Evolutionary conservation across 2,329 filamentous ascomycete species (phyloP), one percentile per base, ranked within the genome.

Genomic region (Monilinia vaccinii-corymbosi): DNA sequence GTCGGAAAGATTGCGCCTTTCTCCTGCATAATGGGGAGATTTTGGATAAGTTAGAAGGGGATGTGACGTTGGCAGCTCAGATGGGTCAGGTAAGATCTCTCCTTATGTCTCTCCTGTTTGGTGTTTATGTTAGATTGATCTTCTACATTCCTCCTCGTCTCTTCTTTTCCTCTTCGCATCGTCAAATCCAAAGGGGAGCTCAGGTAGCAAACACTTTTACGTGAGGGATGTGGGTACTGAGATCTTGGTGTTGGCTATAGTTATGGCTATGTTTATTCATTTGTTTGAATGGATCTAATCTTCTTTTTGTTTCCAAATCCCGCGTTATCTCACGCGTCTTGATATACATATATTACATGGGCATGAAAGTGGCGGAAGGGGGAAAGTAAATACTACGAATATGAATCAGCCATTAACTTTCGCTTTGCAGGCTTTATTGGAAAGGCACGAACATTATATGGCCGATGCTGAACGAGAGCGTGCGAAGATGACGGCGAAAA

Each of bases 381-480:
- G 31, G 8, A 45, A n/a, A n/a, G n/a, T 14, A 16, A 56, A 18
- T 32, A 31, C 18, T 38, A 23, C 28, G 25, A 60, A 56, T 36
- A 71, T 68, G 68, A 66, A 62, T 56, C 66, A 70, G 61, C 68
- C 80, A 76, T 88, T 95, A 75, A 95, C 85, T 57, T 88, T 84
- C 75, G 77, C 81, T 58, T 75, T 87, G 61, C 85, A 97, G 94
- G 91, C 91, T 62, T 81, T 99, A 60, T 84, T 99, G 46, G 85
- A 88, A 65, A 88, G 93, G 69, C 92, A 99, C 81, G 92, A 97
- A 78, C 85, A 89, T 62, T 97, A 96, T 75, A 93, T 97, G 81
- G 87, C 87, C 67, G 91, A 96, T 73, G 91, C 92, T 62, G 91
- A 96, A 77, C 84, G 85, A 67, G 91, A 97, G 72, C 88, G 92